phyloP scores from a whole-genome alignment of 164 flowering plant species.

The Liriodendron chinense region DNA sequence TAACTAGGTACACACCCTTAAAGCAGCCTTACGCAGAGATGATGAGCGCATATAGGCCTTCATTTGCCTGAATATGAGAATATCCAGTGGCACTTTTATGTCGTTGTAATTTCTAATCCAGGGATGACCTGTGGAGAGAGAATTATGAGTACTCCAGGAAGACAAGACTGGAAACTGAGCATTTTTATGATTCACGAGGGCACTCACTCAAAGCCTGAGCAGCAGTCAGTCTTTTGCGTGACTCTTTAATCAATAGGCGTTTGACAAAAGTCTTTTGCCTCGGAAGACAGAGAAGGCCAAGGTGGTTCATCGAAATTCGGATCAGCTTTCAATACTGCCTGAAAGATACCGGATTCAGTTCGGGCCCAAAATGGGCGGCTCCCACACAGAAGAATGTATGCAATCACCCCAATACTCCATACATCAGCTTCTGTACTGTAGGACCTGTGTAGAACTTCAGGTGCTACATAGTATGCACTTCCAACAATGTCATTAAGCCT shows the following conservation, averaged over 20 bases:
- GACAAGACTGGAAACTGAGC: conserved; percentile 4
- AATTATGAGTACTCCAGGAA: conserved; percentile 1
- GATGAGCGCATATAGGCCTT: conserved; percentile 81
- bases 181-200: not conserved
- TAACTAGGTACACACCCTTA: conserved; percentile 57
- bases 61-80: conserved; percentile 62
- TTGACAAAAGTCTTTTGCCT: conserved; percentile 86
- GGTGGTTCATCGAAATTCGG: conserved; percentile 85
- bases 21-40: conserved; percentile 86
- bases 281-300: conserved; percentile 82
- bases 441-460: conserved; percentile 92
- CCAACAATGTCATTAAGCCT: conserved; percentile 98
- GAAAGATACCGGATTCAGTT: conserved; percentile 92
- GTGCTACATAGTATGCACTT: conserved; percentile 98
- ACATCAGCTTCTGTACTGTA: conserved; percentile 94
- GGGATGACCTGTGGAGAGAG: conserved; percentile 73
- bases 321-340: conserved; percentile 83
- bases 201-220: conserved; percentile 87
- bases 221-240: conserved; percentile 80
- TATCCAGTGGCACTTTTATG: conserved; percentile 69
- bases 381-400: conserved; percentile 90
- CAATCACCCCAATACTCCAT: conserved; percentile 97
- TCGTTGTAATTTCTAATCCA: conserved; percentile 58
- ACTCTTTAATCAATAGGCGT: conserved; percentile 70
- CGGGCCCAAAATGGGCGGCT: conserved; percentile 99